Base-by-base conservation (phyloP, 768 basidiomycete species). In the Lactarius psammicola region DNA sequence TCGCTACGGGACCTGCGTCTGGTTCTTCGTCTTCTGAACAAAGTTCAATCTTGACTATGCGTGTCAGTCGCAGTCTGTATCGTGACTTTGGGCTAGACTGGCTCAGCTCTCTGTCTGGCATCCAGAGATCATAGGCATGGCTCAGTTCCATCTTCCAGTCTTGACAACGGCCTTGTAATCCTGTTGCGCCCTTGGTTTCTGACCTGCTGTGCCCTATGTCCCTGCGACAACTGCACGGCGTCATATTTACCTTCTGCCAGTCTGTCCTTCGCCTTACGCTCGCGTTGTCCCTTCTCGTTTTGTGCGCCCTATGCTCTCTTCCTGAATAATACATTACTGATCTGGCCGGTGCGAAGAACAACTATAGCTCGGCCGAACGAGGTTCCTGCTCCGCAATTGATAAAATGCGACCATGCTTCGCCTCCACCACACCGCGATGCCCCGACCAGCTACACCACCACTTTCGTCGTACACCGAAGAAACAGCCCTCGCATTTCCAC, bases 201-300 rank as follows among this genome's bases (percentile, higher is more conserved):
- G 46, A 38, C 49, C 11, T 62, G 65, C 56, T 54, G 62, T 62
- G 60, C 49, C 65, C 56, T 36, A 66, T 66, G 65, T 20, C 20
- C 30, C 26, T 26, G 57, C 56, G 18, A 59, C 42, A 30, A 54
- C n/a, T 54, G 49, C 56, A 30, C 38, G 20, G 51, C 38, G n/a
- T n/a, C 30, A n/a, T 54, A 56, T 30, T n/a, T 36, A 26, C 28
- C 31, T 53, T 44, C 23, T 57, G 42, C 42, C 38, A 6, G 36
- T 23, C 34, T 38, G 4, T 31, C 33, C 31, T 53, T 56, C 56
- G 31, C 26, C 34, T 40, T 4, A n/a, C 23, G 31, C 65, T 66
- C 33, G 49, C 53, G 23, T 59, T 59, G 56, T 57, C 18, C 15
- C 34, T 15, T 23, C 55, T 62, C 23, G 33, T 53, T 26, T n/a